Evolutionary conservation across 164 flowering plant species (phyloP).

Genomic region (Tetrastigma voinierianum): DNA sequence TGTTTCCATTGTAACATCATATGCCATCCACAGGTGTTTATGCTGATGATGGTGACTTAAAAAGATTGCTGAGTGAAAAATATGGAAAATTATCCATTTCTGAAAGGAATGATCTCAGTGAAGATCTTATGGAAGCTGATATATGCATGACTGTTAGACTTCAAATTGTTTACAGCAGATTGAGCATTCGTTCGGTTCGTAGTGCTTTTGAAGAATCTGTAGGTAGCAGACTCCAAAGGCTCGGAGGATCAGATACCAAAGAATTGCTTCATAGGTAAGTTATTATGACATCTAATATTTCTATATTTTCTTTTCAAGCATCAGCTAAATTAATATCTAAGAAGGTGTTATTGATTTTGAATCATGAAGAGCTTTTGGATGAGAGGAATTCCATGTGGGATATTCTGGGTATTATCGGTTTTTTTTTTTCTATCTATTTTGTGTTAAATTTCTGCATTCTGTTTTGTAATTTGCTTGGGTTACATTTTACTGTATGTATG

Average conservation of each 20-base stretch:
- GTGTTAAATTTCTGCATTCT: no score
- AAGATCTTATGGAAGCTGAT: slow-evolving; percentile 70
- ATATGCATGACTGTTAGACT: slow-evolving; percentile 79
- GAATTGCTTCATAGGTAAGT: slow-evolving; percentile 83
- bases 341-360: not conserved
- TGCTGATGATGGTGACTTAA: slow-evolving; percentile 67
- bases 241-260: slow-evolving; percentile 71
- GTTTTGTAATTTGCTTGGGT: no score
- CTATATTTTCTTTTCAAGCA: not conserved
- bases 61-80: slow-evolving; percentile 54
- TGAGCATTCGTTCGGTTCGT: slow-evolving; percentile 85
- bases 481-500: not conserved
- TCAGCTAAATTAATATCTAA: not conserved
- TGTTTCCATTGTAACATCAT: not conserved
- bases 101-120: slow-evolving; percentile 44
- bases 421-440: not conserved
- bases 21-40: slow-evolving; percentile 60
- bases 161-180: slow-evolving; percentile 76
- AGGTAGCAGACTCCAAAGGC: slow-evolving; percentile 79
- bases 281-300: not conserved
- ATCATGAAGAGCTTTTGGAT: no score
- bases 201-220: slow-evolving; percentile 94
- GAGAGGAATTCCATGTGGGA: not conserved
- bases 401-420: no score
- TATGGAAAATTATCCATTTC: slow-evolving; percentile 47